Conservation (phyloP, 1,139 yeast genomes). For the Suhomyces anneliseae region DNA sequence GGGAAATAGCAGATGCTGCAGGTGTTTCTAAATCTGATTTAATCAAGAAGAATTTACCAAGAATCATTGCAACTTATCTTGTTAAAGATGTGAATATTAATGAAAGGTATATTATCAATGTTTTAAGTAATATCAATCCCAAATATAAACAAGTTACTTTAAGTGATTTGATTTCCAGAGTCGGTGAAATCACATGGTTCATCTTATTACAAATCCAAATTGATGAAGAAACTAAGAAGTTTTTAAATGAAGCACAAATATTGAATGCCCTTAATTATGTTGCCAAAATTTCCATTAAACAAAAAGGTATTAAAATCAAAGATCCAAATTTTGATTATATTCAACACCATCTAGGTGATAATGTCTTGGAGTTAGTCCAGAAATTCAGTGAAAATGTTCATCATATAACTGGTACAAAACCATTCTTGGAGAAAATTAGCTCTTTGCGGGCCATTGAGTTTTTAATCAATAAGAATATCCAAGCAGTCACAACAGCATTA, state of each 20-base stretch:
- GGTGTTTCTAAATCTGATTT: slow-evolving; percentile 34
- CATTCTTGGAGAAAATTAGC: slow-evolving; percentile 68
- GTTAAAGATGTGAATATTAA: slow-evolving; percentile 42
- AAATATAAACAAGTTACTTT: slow-evolving; percentile 37
- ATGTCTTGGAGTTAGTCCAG: slow-evolving; percentile 77
- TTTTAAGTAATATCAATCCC: slow-evolving; percentile 56
- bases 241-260: slow-evolving; percentile 35
- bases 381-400: slow-evolving; percentile 78
- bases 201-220: slow-evolving; percentile 39
- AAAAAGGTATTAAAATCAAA: slow-evolving; percentile 14
- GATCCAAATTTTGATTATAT: slow-evolving; percentile 14
- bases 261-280: slow-evolving; percentile 42
- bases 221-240: slow-evolving; percentile 25
- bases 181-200: slow-evolving; percentile 47
- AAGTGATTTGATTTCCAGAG: slow-evolving; percentile 43
- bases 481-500: slow-evolving; percentile 68
- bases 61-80: slow-evolving; percentile 43
- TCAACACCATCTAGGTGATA: slow-evolving; percentile 45
- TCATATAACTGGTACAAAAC: slow-evolving; percentile 67
- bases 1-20: slow-evolving; percentile 48
- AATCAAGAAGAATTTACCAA: slow-evolving; percentile 35
- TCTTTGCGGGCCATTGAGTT: slow-evolving; percentile 75
- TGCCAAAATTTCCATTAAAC: slow-evolving; percentile 29
- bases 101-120: slow-evolving; percentile 51
- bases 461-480: slow-evolving; percentile 60